Percentiles rank a stretch among this genome's conserved stretches.
Conservation (phyloP, 192 early-diverging fungal genomes). For the Geosiphon pyriformis region DNA sequence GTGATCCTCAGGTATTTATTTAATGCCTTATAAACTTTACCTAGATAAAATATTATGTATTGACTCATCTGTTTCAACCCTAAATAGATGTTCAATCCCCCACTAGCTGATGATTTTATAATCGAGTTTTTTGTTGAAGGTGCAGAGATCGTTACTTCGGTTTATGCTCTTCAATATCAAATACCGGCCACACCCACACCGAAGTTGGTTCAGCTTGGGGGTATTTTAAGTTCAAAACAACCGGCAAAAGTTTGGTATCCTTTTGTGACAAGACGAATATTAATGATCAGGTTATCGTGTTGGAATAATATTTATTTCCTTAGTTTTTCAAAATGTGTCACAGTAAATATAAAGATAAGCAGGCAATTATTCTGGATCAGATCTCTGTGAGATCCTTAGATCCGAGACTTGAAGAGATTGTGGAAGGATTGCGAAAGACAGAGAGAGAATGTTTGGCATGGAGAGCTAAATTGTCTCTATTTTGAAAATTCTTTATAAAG, state of each 20-base stretch:
- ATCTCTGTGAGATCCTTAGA: slow-evolving; percentile 13
- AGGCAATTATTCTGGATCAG: slow-evolving; percentile 8
- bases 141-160: slow-evolving; percentile 1
- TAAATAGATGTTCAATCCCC: slow-evolving; percentile 17
- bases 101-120: slow-evolving; percentile 11
- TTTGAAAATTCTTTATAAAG: slow-evolving; percentile 16
- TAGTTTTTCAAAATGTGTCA: neutral
- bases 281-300: neutral
- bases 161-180: slow-evolving; percentile 22
- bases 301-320: neutral
- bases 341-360: slow-evolving; percentile 24
- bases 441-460: slow-evolving; percentile 19
- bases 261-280: too few species aligned
- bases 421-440: slow-evolving; percentile 6
- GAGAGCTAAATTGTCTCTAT: slow-evolving; percentile 19
- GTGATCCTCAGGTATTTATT: slow-evolving; percentile 20
- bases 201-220: neutral
- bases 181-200: neutral
- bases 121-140: slow-evolving; percentile 21
- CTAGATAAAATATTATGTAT: neutral
- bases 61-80: too few species aligned
- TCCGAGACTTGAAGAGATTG: slow-evolving; percentile 15
- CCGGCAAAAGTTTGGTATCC: slow-evolving; percentile 14
- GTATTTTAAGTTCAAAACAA: slow-evolving; percentile 12
- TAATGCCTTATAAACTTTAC: neutral